Conservation (phyloP, 73 alveolate species). For the Paramecium sexaurelia region DNA sequence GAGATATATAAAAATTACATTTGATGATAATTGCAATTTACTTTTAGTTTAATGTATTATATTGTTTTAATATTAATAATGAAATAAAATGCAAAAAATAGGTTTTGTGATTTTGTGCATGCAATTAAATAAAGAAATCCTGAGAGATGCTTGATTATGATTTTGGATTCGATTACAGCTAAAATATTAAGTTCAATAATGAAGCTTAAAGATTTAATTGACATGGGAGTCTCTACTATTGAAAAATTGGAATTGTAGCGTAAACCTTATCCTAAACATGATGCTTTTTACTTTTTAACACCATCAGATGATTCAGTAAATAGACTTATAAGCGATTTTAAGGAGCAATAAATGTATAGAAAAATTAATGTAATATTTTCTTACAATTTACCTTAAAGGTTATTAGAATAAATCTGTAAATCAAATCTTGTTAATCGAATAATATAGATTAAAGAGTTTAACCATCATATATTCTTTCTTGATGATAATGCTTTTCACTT, state of each 20-base stretch:
- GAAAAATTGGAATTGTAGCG: slow-evolving; percentile 31
- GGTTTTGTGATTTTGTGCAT: slow-evolving; percentile 6
- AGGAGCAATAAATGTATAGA: background rate
- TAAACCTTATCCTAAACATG: slow-evolving; percentile 10
- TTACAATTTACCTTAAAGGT: background rate
- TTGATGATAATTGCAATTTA: background rate
- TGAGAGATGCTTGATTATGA: slow-evolving; percentile 1
- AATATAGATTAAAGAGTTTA: background rate
- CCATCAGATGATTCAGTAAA: background rate
- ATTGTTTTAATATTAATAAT: background rate
- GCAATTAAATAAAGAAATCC: slow-evolving; percentile 29
- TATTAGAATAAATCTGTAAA: background rate
- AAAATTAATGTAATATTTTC: slow-evolving; percentile 30
- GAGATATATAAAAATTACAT: background rate
- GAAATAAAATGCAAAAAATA: slow-evolving; percentile 41
- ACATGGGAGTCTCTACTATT: slow-evolving; percentile 7
- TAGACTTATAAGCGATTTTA: background rate
- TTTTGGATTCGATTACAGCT: slow-evolving; percentile 21
- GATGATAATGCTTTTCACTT: background rate
- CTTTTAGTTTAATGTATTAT: no score
- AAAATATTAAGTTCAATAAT: background rate
- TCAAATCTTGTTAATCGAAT: background rate
- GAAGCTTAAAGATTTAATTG: slow-evolving; percentile 22
- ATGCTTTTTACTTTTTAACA: background rate
- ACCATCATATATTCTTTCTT: background rate